Evolutionary conservation across 305 asterid genomes (phyloP).

Genomic region (Ajuga reptans): DNA sequence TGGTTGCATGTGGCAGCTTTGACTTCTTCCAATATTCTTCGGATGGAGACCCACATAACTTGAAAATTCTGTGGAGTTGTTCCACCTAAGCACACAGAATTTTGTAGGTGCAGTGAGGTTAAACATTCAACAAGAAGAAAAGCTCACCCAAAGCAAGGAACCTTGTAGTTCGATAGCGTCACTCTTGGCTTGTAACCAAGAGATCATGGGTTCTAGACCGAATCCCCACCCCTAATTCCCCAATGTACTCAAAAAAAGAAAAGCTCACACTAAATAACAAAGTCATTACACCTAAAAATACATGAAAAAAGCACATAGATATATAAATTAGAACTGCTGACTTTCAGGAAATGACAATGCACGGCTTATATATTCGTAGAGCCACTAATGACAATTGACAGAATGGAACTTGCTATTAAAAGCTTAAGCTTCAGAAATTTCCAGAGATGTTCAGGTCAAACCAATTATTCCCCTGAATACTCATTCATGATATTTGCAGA

Average conservation of each 20-base stretch:
- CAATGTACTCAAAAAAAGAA: too few species aligned
- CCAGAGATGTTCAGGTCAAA: not conserved
- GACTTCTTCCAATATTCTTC: conserved; percentile 89
- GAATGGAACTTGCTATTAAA: not conserved
- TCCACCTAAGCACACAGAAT: conserved; percentile 52
- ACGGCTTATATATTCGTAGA: not conserved
- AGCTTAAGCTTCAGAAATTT: not conserved
- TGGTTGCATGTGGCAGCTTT: conserved; percentile 79
- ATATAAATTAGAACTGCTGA: not conserved
- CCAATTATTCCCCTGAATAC: not conserved
- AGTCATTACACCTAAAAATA: not conserved
- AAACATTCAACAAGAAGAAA: too few species aligned
- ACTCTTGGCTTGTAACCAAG: too few species aligned
- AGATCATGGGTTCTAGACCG: too few species aligned
- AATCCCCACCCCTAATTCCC: too few species aligned
- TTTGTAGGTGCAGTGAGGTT: not conserved
- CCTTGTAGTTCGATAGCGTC: too few species aligned
- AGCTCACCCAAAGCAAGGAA: too few species aligned
- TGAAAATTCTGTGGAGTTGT: conserved; percentile 81
- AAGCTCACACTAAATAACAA: too few species aligned
- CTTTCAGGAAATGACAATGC: not conserved
- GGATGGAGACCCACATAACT: conserved; percentile 83
- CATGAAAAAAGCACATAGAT: not conserved
- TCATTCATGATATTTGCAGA: not conserved
- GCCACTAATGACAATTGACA: not conserved